phyloP scores from a whole-genome alignment of 2,329 filamentous ascomycete genomes.

The Raffaelea albimanens region DNA sequence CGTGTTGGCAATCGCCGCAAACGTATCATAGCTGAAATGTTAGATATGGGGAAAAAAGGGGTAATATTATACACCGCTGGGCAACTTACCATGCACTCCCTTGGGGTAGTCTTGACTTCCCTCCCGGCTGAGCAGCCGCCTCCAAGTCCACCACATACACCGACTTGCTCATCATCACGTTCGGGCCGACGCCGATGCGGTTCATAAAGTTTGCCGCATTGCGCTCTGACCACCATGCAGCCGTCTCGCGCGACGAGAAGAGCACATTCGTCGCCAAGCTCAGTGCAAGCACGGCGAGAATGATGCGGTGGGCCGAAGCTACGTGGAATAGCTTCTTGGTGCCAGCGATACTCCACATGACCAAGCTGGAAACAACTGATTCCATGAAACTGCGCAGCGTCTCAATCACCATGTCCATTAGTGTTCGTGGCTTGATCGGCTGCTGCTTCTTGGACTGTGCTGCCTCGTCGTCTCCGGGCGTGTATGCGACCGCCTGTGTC shows the following conservation, averaged over 20 bases:
- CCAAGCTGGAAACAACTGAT: constrained; percentile 63
- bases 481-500: constrained; percentile 53
- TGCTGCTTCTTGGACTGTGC: constrained; percentile 35
- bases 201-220: constrained; percentile 74
- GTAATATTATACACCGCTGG: constrained; percentile 1
- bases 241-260: constrained; percentile 63
- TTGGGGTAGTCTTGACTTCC: constrained; percentile 24
- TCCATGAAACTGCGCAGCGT: constrained; percentile 63
- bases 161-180: constrained; percentile 72
- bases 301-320: constrained; percentile 61
- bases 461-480: constrained; percentile 29
- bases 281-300: constrained; percentile 57
- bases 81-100: constrained; percentile 40
- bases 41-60: background rate
- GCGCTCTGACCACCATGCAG: constrained; percentile 78
- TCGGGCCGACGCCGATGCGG: constrained; percentile 68
- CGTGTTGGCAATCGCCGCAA: constrained; percentile 47
- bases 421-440: constrained; percentile 49
- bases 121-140: constrained; percentile 37
- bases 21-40: constrained; percentile 44
- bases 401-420: constrained; percentile 64
- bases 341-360: constrained; percentile 65
- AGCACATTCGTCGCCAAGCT: constrained; percentile 67
- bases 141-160: constrained; percentile 78
- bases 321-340: constrained; percentile 59